Evolutionary conservation across 306 rosid genomes (phyloP), one percentile per base, ranked within the genome.

Genomic region (Oemleria cerasiformis): DNA sequence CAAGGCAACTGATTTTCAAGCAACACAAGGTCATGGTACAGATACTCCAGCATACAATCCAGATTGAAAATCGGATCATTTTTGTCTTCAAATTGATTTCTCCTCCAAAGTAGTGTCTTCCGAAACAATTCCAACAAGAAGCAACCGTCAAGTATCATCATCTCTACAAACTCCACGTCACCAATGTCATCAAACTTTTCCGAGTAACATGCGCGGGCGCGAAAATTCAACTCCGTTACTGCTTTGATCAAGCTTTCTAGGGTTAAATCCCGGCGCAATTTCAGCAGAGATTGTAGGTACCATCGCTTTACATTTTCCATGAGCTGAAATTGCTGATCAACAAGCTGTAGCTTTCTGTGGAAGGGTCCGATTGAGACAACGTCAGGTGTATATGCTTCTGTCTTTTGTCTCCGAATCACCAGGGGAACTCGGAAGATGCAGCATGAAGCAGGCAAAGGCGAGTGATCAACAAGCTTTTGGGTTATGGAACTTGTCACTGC

Each of bases 61-160:
- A 75, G 58, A 0, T 63, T 4, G 20, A 75, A n/a, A 6, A 75
- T 45, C 1, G 75, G 80, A 23, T 75, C 84, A 12, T 65, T 17
- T 2, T 3, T 0, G 2, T 14, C 43, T 16, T 5, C 4, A 1
- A 6, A 9, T 30, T 0, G n/a, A 1, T 9, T 20, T 0, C 9
- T 13, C 0, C 11, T 11, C 1, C 0, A 49, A 15, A 5, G 9
- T 41, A 15, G n/a, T 17, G 2, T 43, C 13, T 38, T 80, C 0
- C 75, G 74, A 62, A 80, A 62, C 2, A 80, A 55, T 57, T 80
- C 78, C 7, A 71, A 1, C 9, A 81, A 14, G 50, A 81, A 81
- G 61, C 85, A 81, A n/a, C 73, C 81, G n/a, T 81, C 85, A 11
- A 73, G 57, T 3, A 77, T 53, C 78, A 81, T 63, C 30, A 81